Base-by-base conservation (phyloP, 495 filamentous ascomycete genomes). In the Daldinia childiae region DNA sequence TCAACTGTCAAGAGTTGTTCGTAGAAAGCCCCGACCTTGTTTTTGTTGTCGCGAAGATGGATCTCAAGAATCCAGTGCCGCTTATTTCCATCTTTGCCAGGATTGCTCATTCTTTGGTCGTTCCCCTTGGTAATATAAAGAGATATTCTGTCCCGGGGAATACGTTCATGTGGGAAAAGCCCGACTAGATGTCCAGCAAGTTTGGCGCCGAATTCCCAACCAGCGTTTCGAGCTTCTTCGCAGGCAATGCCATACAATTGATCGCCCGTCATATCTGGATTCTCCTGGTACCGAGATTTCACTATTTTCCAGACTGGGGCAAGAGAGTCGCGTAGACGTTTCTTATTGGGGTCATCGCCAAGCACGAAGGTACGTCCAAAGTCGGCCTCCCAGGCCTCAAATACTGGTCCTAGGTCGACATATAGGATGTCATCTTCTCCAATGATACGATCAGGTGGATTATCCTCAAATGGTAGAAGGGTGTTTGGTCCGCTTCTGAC, bases 1-100 rank as follows among this genome's bases (percentile, higher is more conserved):
- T 45, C 74, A 50, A 83, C 75, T 0, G 82, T 84, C 66, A 86
- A 71, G 21, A 86, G 77, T 62, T 85, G 77, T 69, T 86, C 83
- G 51, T 68, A 78, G 61, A 85, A 86, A 12, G 72, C 84, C 4
- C 77, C 80, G 60, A 80, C 78, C 9, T 76, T 60, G n/a, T 66
- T 74, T 6, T 39, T 78, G 0, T 57, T 72, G 68, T 86, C 80
- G 36, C 79, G 79, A 17, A 86, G 78, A 74, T 86, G 82, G 64
- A 86, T 82, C 69, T 86, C 82, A 72, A 85, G 57, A 69, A 86
- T 85, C 82, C 84, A 87, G 77, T 85, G 84, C 51, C 81, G 62
- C 70, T 76, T 79, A 29, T 77, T 66, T 5, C 83, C 84, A 69
- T 84, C 77, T 59, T 76, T 76, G 17, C 80, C 82, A 9, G 68